Percentiles rank a stretch among this genome's conserved stretches.
These are phyloP conservation scores for Cucurbita ficifolia DNA, from an alignment of 306 rosid genomes.

Conservation along the genomic window DNA sequence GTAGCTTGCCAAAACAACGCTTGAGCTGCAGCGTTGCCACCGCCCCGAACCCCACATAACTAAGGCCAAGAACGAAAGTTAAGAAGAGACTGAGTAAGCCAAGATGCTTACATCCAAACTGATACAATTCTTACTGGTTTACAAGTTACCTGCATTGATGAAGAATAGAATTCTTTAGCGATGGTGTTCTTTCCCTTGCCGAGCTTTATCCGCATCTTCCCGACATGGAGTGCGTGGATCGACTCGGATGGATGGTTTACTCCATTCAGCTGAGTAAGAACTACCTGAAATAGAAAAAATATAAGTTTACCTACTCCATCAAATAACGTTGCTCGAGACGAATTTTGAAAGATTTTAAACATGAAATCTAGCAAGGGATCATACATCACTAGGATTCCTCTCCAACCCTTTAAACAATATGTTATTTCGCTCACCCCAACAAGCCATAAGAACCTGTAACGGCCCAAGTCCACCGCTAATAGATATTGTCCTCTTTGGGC, in stretches of 20 bases:
- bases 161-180: constrained; percentile 68
- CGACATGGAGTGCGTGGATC: constrained; percentile 67
- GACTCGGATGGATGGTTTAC: constrained; percentile 43
- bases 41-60: constrained; percentile 91
- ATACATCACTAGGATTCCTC: no score
- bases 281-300: constrained; percentile 42
- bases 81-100: background rate
- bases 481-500: no score
- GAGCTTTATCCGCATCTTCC: constrained; percentile 86
- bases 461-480: no score
- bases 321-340: background rate
- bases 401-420: no score
- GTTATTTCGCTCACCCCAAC: no score
- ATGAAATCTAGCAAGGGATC: background rate
- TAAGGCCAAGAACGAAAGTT: constrained; percentile 15
- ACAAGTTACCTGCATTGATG: constrained; percentile 67
- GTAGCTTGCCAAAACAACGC: constrained; percentile 81
- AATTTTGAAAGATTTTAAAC: background rate
- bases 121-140: background rate
- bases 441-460: no score
- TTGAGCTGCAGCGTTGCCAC: constrained; percentile 83
- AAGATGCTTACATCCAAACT: background rate
- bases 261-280: constrained; percentile 69
- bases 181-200: constrained; percentile 53
- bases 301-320: background rate